Base-by-base conservation (phyloP, 2,329 filamentous ascomycete species). In the Colletotrichum endophyticum region DNA sequence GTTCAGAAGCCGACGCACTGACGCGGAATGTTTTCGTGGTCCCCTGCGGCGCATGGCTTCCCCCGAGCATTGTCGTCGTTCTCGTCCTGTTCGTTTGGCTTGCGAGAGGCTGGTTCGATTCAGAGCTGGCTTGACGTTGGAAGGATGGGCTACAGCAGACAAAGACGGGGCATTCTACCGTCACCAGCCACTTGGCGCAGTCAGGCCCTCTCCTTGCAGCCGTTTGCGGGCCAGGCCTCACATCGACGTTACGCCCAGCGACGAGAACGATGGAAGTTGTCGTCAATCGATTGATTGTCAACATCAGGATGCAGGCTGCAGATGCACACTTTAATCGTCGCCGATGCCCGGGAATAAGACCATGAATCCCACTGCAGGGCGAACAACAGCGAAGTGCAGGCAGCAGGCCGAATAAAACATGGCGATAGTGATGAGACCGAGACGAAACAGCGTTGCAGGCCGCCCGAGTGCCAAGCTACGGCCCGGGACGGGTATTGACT, bases 371-470 rank as follows among this genome's bases (percentile, higher is more conserved):
- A 2, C 36, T 30, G 25, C 56, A 57, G 44, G 13, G 13, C 32
- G 22, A 22, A 66, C 7, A n/a, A 28, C n/a, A 34, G 71, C 34
- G n/a, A 16, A 53, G 32, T 19, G 56, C 71, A 73, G 36, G 64
- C 71, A 73, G 66, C 59, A 64, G 25, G 27, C n/a, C 36, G 59
- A 57, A 62, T 22, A 59, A 71, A 64, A 71, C 59, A 59, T 64
- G 25, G 59, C 27, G 25, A 30, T 32, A 34, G 27, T 28, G 36
- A 56, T 44, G 59, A 74, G 63, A 69, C 73, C 16, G 57, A 68
- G 57, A n/a, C 73, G 64, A 76, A 76, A 73, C 70, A 69, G 22
- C n/a, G 56, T 61, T 39, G 73, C 70, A 73, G 22, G 28, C 57
- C 57, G 39, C 56, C 30, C 27, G 66, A 61, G 64, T 69, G 71